Conservation (phyloP, 2,329 filamentous ascomycete species). For the Furcasterigmium sp. region DNA sequence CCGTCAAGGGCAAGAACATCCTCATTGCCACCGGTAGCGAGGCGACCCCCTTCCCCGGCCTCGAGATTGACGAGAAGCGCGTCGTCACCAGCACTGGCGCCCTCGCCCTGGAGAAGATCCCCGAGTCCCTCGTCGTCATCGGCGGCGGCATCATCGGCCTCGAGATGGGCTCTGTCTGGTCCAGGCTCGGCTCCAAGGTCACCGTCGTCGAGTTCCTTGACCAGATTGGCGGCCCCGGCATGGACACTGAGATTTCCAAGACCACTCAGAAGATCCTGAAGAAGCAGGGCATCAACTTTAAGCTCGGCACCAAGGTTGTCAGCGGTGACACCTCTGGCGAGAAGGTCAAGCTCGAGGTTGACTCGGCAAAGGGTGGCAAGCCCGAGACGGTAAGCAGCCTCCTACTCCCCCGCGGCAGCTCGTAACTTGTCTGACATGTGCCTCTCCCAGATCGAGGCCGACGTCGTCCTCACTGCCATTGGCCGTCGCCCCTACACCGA, state of each 20-base stretch:
- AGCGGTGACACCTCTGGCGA: constrained; percentile 77
- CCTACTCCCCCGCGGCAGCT: neutral
- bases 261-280: constrained; percentile 83
- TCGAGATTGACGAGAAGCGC: constrained; percentile 95
- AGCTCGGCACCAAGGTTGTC: constrained; percentile 92
- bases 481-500: constrained; percentile 91
- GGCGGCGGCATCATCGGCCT: constrained; percentile 98
- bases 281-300: constrained; percentile 98
- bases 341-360: constrained; percentile 75
- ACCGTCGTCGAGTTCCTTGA: constrained; percentile 95
- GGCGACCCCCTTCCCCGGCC: constrained; percentile 90
- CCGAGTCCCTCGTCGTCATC: constrained; percentile 95
- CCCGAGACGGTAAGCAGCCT: constrained; percentile 66
- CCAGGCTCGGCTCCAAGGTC: constrained; percentile 84
- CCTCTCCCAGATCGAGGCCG: constrained; percentile 68
- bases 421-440: neutral
- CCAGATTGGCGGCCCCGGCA: constrained; percentile 95
- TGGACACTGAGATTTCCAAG: constrained; percentile 94
- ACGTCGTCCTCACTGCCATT: constrained; percentile 95
- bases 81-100: constrained; percentile 96
- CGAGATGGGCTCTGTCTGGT: constrained; percentile 98
- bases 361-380: constrained; percentile 95
- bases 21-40: constrained; percentile 95
- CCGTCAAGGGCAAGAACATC: constrained; percentile 89
- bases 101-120: constrained; percentile 81